Evolutionary conservation across 1,139 yeast species (phyloP).

Genomic region (Sugiyamaella xylanicola): DNA sequence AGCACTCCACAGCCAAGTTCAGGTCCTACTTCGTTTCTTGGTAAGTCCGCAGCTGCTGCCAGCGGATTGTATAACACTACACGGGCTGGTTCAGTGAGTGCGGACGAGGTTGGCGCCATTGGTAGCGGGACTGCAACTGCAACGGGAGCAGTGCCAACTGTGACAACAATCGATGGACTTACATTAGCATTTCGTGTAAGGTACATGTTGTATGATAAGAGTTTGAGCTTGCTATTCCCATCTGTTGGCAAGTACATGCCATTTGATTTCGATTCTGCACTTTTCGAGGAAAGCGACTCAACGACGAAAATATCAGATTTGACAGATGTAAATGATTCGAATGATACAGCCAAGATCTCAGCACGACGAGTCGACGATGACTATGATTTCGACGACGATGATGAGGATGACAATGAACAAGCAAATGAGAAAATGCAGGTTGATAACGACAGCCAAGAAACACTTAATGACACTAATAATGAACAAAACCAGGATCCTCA

Average conservation of each 20-base stretch:
- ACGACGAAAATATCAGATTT: constrained; percentile 32
- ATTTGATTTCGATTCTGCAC: constrained; percentile 35
- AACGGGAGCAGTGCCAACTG: constrained; percentile 18
- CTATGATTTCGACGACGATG: constrained; percentile 37
- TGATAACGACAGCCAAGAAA: constrained; percentile 17
- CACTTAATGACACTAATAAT: constrained; percentile 16
- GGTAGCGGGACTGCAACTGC: constrained; percentile 3
- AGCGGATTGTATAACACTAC: constrained; percentile 8
- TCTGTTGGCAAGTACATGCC: constrained; percentile 28
- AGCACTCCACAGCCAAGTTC: constrained; percentile 19
- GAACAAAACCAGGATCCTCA: constrained; percentile 16
- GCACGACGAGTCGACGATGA: constrained; percentile 37
- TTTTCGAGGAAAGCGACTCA: constrained; percentile 34
- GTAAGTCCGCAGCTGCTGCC: constrained; percentile 10
- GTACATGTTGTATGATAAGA: constrained; percentile 46
- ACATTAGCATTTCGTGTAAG: constrained; percentile 45
- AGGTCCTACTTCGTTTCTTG: constrained; percentile 10
- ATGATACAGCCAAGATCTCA: constrained; percentile 5
- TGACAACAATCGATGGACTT: constrained; percentile 39
- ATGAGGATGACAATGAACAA: constrained; percentile 28
- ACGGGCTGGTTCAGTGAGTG: constrained; percentile 1
- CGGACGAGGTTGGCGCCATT: constrained; percentile 14
- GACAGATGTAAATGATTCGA: background rate
- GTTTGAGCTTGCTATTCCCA: constrained; percentile 40
- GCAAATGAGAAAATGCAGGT: constrained; percentile 19